Evolutionary conservation across 139 green algal species (phyloP), one percentile per base, ranked within the genome.

Genomic region (Micractinium conductrix): DNA sequence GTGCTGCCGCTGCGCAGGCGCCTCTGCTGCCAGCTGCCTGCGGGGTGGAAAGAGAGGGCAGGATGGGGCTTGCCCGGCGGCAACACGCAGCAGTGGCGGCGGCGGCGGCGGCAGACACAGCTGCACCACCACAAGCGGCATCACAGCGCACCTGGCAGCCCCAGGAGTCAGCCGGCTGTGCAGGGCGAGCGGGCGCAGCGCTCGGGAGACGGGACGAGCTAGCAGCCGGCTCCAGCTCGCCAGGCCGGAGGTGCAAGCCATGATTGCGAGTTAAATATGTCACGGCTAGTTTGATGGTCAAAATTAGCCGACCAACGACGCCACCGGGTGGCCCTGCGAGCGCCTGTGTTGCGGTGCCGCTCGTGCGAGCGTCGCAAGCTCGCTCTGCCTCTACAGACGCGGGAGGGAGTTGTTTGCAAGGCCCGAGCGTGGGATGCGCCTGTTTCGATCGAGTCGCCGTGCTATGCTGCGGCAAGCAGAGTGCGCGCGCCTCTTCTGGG

Each of bases 201-300:
- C 38, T 6, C 70, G 38, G 70, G 14, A 33, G 21, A 43, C 67
- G 5, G 67, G 67, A 12, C 62, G 4, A 16, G 67, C 67, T 10
- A 74, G 35, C 38, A 76, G 70, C 28, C 70, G 70, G 40, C 70
- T 58, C 40, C 70, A 76, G 70, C 40, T 76, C 21, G 40, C 26
- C 17, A 76, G 70, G 16, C 70, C 70, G 19, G 40, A 37, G 19
- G 40, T 58, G 70, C 70, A 76, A 19, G 70, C 70, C 70, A 76
- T 76, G 40, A n/a, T n/a, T 14, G 33, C 5, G 5, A 62, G 2
- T 62, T 9, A 19, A 62, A 19, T 14, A 62, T 28, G 26, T 62
- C 6, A 19, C 53, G 53, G n/a, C n/a, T n/a, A n/a, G n/a, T n/a
- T n/a, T n/a, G n/a, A n/a, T n/a, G n/a, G n/a, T n/a, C n/a, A n/a